phyloP scores from a whole-genome alignment of 805 yeast genomes.

The Pichia scutulata region DNA sequence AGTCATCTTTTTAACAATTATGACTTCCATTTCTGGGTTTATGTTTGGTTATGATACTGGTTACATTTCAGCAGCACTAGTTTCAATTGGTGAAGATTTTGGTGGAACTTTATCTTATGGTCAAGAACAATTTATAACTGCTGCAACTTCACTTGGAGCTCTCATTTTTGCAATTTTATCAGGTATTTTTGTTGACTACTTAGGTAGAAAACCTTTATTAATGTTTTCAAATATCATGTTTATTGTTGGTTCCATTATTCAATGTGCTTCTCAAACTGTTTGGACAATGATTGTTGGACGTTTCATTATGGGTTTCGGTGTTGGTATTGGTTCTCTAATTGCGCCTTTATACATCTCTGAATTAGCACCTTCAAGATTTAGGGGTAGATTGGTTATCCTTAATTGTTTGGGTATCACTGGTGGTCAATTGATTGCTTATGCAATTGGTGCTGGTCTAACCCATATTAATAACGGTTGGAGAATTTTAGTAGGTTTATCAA shows the following conservation, averaged over 20 bases:
- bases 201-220: constrained; percentile 81
- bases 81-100: constrained; percentile 74
- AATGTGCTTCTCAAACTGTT: constrained; percentile 69
- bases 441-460: constrained; percentile 81
- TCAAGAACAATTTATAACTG: constrained; percentile 82
- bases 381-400: constrained; percentile 86
- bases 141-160: constrained; percentile 94
- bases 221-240: constrained; percentile 78
- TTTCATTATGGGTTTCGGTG: constrained; percentile 92
- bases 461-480: constrained; percentile 84
- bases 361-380: constrained; percentile 82
- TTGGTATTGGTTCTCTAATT: constrained; percentile 87
- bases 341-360: constrained; percentile 94
- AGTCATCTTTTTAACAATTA: constrained; percentile 61
- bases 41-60: constrained; percentile 98
- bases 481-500: constrained; percentile 79
- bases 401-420: constrained; percentile 89
- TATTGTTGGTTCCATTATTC: constrained; percentile 77
- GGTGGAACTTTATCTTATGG: constrained; percentile 58
- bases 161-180: constrained; percentile 70
- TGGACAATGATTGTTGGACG: constrained; percentile 94
- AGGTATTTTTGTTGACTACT: constrained; percentile 71
- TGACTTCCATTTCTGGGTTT: constrained; percentile 87
- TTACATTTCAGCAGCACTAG: constrained; percentile 89
- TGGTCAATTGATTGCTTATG: constrained; percentile 92